Evolutionary conservation across 1,284 basidiomycete species (phyloP), one percentile per base, ranked within the genome.

Genomic region (Tremellales sp.): DNA sequence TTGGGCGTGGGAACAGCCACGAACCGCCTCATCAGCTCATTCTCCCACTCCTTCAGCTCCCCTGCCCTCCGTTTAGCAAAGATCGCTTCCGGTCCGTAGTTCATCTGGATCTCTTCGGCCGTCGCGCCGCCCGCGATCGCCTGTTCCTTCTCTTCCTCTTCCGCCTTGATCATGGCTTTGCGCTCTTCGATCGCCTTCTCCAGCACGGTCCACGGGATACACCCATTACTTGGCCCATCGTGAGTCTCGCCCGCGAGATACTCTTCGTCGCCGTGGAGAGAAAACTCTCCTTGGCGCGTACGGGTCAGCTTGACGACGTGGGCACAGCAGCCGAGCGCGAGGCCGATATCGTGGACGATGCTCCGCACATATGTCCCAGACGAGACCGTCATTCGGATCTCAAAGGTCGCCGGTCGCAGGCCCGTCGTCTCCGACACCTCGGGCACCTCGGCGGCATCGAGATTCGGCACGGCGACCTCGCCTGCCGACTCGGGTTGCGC

Each of bases 281-380:
- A 75, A 64, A 90, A 94, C 39, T 81, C 77, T 12, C 89, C 88
- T 76, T 97, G 91, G 29, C 86, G 79, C 16, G 84, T 84, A 19
- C 93, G 81, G 12, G 83, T 87, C 49, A 97, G 78, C 12, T 85
- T 87, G 39, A 93, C 89, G 43, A 97, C 90, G 66, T 93, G 90
- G 0, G 89, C 92, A 4, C 87, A 87, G 34, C 86, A 87, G 2
- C 83, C 87, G 19, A 97, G 69, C 1, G 83, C 81, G 54, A 84
- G 81, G 7, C 85, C 87, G 18, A 97, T 78, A 68, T 97, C 92
- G 67, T 97, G 90, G 37, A 91, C 85, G 56, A 95, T 84, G 2
- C 85, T 88, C 41, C 92, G 84, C 38, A 97, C 91, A 63, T 97
- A 97, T n/a, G 92, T 97, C 21, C 92, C 92, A n/a, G 86, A 86